Evolutionary conservation across 139 green algal genomes (phyloP), one percentile per base, ranked within the genome.

Genomic region (Nannochloris sp.): DNA sequence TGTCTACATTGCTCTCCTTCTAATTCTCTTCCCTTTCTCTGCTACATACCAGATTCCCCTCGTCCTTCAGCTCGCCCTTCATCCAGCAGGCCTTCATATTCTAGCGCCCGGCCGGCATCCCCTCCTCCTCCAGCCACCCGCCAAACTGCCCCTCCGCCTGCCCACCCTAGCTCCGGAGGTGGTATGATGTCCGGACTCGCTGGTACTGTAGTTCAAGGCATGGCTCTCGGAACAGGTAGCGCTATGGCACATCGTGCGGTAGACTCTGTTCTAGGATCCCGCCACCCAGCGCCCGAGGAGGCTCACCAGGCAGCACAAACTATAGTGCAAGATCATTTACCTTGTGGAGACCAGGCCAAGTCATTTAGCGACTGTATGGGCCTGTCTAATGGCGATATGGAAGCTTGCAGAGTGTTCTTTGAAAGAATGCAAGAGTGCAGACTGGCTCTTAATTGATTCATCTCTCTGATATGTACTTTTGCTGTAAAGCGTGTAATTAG

Each of bases 351-450:
- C 19, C 71, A 78, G 51, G 80, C 87, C 65, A 92, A 90, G 85
- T 68, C 73, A 9, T 96, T 96, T 60, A 74, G 82, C 2, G 89
- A 96, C 37, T 96, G 90, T 82, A 95, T 96, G 83, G 70, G 51
- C 7, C 75, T 75, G 37, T 74, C 75, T 64, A 82, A 76, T 30
- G 89, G 85, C 31, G 89, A 95, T 46, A 74, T 78, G 71, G 65
- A 37, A 24, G 14, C 36, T 1, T 78, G 71, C 51, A 47, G 69
- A 53, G 65, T 75, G 34, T 84, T 77, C 39, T 85, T 85, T 54
- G 64, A 83, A 38, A 60, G 29, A 7, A 73, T 85, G 68, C 72
- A 79, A 61, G 10, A 35, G 8, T 84, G 76, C 60, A 62, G 71
- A 12, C 32, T 53, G 27, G 34, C 37, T 23, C 8, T 67, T 19